Evolutionary conservation across 257 asterid species (phyloP).

Genomic region (Phtheirospermum japonicum): DNA sequence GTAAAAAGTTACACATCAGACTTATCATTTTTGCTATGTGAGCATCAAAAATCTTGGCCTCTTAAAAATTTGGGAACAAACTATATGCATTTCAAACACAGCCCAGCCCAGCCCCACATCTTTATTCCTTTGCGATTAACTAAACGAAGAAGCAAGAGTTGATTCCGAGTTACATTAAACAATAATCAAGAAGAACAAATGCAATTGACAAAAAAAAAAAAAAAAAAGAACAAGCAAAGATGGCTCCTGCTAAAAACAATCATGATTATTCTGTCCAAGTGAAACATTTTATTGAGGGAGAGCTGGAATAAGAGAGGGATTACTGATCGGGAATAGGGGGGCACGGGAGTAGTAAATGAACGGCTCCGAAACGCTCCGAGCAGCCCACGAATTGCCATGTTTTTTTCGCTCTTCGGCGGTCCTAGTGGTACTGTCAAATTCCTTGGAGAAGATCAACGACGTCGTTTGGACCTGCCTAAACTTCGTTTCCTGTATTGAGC

Average conservation of each 20-base stretch:
- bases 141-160: background rate
- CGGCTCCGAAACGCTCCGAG: constrained; percentile 48
- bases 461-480: too few relatives aligned
- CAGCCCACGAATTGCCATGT: constrained; percentile 46
- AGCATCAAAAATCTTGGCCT: constrained; percentile 18
- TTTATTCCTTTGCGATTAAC: background rate
- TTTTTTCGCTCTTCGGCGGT: background rate
- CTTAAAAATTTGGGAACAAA: background rate
- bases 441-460: background rate
- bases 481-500: too few relatives aligned
- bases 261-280: background rate
- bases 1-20: background rate
- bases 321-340: constrained; percentile 51
- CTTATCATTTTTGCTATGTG: background rate
- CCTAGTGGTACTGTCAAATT: background rate
- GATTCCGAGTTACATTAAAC: too few relatives aligned
- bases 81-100: constrained; percentile 14
- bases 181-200: background rate
- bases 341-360: constrained; percentile 31
- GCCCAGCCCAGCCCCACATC: too few relatives aligned
- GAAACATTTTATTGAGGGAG: background rate
- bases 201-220: background rate
- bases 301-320: constrained; percentile 20
- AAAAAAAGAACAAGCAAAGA: background rate
- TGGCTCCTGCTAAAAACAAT: background rate